phyloP scores from a whole-genome alignment of 192 early-diverging fungal species.

The Dimargaris cristalligena region DNA sequence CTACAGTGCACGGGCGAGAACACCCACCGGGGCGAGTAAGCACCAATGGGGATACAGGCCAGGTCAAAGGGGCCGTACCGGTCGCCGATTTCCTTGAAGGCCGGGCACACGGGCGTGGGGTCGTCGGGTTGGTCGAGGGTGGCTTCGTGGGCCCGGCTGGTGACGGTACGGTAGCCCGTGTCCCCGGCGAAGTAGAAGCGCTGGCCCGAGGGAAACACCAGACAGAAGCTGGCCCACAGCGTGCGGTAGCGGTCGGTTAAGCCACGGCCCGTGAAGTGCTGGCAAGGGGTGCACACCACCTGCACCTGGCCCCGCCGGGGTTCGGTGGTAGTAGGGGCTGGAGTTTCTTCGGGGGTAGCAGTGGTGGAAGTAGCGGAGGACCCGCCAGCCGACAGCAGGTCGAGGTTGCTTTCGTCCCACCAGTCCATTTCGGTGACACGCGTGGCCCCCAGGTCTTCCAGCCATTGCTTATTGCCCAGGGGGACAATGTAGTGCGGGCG shows the following conservation, averaged over 20 bases:
- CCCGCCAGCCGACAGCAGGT: constrained; percentile 11
- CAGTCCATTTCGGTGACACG: constrained; percentile 55
- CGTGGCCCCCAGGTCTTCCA: constrained; percentile 32
- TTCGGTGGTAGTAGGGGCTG: constrained; percentile 19
- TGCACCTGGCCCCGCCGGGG: constrained; percentile 14
- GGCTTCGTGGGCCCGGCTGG: constrained; percentile 22
- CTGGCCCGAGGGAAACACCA: constrained; percentile 22
- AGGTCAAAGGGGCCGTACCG: constrained; percentile 57
- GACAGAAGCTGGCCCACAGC: constrained; percentile 64
- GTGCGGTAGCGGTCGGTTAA: constrained; percentile 49
- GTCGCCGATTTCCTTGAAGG: constrained; percentile 64
- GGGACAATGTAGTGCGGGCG: constrained; percentile 52
- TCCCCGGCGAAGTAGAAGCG: constrained; percentile 37
- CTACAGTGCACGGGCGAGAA: constrained; percentile 56
- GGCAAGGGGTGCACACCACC: constrained; percentile 52
- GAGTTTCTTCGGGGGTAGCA: not conserved
- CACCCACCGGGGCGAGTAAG: constrained; percentile 51
- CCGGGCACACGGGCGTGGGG: constrained; percentile 51
- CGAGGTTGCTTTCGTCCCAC: constrained; percentile 43
- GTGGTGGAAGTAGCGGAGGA: constrained; percentile 6
- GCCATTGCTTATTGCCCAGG: constrained; percentile 53
- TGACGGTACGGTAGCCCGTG: constrained; percentile 59
- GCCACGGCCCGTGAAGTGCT: constrained; percentile 48
- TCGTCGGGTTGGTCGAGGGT: constrained; percentile 8
- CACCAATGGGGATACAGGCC: constrained; percentile 68